Evolutionary conservation across 768 basidiomycete genomes (phyloP).

Genomic region (Tephrocybe sp.): DNA sequence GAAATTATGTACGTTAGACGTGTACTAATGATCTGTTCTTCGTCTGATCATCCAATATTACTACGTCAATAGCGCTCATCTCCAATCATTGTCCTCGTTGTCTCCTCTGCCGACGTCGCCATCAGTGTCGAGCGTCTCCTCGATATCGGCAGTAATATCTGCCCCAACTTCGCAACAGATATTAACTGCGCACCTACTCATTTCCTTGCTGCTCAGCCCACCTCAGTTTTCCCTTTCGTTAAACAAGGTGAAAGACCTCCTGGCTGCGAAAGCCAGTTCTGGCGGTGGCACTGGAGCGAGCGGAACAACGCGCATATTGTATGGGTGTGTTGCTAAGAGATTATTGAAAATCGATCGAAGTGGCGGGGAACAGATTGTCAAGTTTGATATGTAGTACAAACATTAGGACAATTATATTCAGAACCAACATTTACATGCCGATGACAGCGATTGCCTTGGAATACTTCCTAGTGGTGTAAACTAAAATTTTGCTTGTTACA

Average conservation of each 20-base stretch:
- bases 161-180: slow-evolving; percentile 65
- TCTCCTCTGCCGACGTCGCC: slow-evolving; percentile 56
- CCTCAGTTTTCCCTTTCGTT: slow-evolving; percentile 58
- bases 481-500: no score
- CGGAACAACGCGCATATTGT: slow-evolving; percentile 61
- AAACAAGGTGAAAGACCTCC: slow-evolving; percentile 56
- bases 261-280: slow-evolving; percentile 41
- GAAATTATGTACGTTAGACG: slow-evolving; percentile 54
- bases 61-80: slow-evolving; percentile 41
- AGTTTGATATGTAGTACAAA: slow-evolving; percentile 57
- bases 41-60: not conserved
- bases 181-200: slow-evolving; percentile 64
- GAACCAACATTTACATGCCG: no score
- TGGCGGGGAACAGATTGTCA: slow-evolving; percentile 70
- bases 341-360: slow-evolving; percentile 75
- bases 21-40: not conserved
- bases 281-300: slow-evolving; percentile 33
- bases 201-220: slow-evolving; percentile 50
- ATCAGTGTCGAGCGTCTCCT: slow-evolving; percentile 51
- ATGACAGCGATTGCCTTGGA: no score
- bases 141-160: slow-evolving; percentile 26
- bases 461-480: no score
- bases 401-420: not conserved
- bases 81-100: slow-evolving; percentile 52
- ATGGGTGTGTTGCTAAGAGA: slow-evolving; percentile 79